phyloP scores from a whole-genome alignment of 371 early-diverging fungal genomes.

The Zopfochytrium polystomum region DNA sequence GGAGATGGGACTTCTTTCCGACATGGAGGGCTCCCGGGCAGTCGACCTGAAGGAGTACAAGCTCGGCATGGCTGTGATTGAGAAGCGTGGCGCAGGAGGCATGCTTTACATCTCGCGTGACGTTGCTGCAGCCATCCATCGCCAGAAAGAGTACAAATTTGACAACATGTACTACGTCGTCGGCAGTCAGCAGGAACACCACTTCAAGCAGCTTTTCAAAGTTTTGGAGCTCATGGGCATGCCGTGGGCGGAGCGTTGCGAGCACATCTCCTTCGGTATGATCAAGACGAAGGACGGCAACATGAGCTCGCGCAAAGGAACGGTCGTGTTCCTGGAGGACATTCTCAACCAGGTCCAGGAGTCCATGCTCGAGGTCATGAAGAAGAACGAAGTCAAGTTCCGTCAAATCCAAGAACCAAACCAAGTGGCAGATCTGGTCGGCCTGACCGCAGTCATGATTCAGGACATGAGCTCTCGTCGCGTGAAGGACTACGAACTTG shows the following conservation, averaged over 20 bases:
- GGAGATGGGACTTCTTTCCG: too few relatives aligned
- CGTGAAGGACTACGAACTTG: slow-evolving; percentile 96
- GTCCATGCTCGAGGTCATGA: slow-evolving; percentile 93
- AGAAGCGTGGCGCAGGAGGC: slow-evolving; percentile 90
- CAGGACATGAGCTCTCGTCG: slow-evolving; percentile 97
- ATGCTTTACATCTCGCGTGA: slow-evolving; percentile 98
- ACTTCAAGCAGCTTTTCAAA: slow-evolving; percentile 96
- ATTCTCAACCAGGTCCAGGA: slow-evolving; percentile 90
- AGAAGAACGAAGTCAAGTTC: slow-evolving; percentile 80
- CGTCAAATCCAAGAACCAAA: slow-evolving; percentile 47
- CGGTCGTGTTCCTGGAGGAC: slow-evolving; percentile 97
- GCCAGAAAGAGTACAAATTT: too few relatives aligned
- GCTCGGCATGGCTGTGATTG: slow-evolving; percentile 84
- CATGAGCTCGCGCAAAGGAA: slow-evolving; percentile 98
- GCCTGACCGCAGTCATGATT: slow-evolving; percentile 86
- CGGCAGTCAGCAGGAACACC: slow-evolving; percentile 92
- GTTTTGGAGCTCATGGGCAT: slow-evolving; percentile 79
- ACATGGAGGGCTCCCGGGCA: slow-evolving; percentile 81
- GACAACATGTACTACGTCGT: slow-evolving; percentile 97
- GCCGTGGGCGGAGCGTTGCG: slow-evolving; percentile 72
- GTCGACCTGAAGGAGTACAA: slow-evolving; percentile 82
- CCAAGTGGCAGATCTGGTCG: slow-evolving; percentile 32
- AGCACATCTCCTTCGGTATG: too few relatives aligned
- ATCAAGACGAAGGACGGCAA: slow-evolving; percentile 75
- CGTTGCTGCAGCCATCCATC: too few relatives aligned